These are phyloP conservation scores for Gynochthodes officinalis DNA, from an alignment of 257 asterid genomes.

Conservation along the genomic window DNA sequence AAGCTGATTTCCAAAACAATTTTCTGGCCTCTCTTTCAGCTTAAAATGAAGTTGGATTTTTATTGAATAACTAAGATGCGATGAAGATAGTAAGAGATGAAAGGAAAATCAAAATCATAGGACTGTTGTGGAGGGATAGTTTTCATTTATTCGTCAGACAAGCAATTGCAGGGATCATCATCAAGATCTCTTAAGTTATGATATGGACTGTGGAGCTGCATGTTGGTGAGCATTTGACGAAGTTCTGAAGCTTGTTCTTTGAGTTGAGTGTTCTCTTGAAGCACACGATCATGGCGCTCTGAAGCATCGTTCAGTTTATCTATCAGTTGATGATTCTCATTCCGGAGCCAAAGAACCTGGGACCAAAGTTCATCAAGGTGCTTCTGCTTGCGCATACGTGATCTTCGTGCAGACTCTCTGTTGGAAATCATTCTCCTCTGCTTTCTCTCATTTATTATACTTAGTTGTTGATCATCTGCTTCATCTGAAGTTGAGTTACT, in stretches of 20 bases:
- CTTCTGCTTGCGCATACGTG: slow-evolving; percentile 92
- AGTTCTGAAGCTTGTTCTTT: slow-evolving; percentile 71
- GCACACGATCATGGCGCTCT: slow-evolving; percentile 50
- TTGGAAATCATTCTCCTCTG: slow-evolving; percentile 87
- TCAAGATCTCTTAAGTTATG: slow-evolving; percentile 48
- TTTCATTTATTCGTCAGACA: slow-evolving; percentile 25
- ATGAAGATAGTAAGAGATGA: slow-evolving; percentile 5
- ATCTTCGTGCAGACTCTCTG: slow-evolving; percentile 80
- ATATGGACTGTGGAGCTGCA: slow-evolving; percentile 58
- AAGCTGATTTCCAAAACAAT: slow-evolving; percentile 19
- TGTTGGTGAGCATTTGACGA: slow-evolving; percentile 58
- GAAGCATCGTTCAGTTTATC: slow-evolving; percentile 63
- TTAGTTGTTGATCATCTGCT: slow-evolving; percentile 69
- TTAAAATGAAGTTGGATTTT: slow-evolving; percentile 11
- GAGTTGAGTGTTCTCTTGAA: slow-evolving; percentile 66
- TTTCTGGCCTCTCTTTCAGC: slow-evolving; percentile 24
- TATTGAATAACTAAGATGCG: slow-evolving; percentile 6
- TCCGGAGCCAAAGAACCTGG: slow-evolving; percentile 71
- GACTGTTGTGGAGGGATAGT: slow-evolving; percentile 4
- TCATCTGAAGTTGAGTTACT: slow-evolving; percentile 86
- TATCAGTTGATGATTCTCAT: slow-evolving; percentile 73
- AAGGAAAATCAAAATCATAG: slow-evolving; percentile 8
- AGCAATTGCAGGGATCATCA: slow-evolving; percentile 38
- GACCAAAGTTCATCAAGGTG: slow-evolving; percentile 93
- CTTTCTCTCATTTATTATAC: slow-evolving; percentile 74